Conservation (phyloP, 345 rosid species). For the Boechera divaricarpa region DNA sequence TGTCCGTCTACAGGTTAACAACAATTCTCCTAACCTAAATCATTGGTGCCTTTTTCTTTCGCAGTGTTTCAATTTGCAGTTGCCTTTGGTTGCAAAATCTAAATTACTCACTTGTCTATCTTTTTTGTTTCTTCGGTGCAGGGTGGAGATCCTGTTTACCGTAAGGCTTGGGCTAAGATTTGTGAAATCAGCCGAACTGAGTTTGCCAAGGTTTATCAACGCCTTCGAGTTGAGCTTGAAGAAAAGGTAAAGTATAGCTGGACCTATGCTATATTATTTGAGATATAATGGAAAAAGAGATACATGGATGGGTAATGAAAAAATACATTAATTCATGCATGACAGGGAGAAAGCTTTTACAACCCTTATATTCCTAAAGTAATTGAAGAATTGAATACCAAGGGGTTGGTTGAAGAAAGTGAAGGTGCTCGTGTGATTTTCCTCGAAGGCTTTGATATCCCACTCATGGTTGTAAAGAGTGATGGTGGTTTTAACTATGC, state of each 20-base stretch:
- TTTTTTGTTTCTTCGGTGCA: constrained; percentile 36
- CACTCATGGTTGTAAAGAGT: constrained; percentile 95
- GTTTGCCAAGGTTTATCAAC: constrained; percentile 77
- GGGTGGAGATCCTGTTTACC: constrained; percentile 87
- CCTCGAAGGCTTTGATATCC: constrained; percentile 75
- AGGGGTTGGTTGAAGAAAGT: constrained; percentile 85
- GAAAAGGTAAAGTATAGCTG: constrained; percentile 64
- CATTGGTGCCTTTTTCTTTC: constrained; percentile 12
- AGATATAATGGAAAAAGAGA: constrained; percentile 13
- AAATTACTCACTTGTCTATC: constrained; percentile 8
- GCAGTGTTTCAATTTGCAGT: constrained; percentile 10
- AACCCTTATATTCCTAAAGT: constrained; percentile 74
- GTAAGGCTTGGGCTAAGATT: constrained; percentile 81
- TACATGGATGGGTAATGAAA: constrained; percentile 13
- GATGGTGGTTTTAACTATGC: constrained; percentile 98
- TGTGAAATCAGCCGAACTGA: constrained; percentile 81
- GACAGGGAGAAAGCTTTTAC: constrained; percentile 97
- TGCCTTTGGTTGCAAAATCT: constrained; percentile 16
- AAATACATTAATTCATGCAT: constrained; percentile 33
- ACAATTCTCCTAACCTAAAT: background rate
- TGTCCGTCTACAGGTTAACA: constrained; percentile 86
- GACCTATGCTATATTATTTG: constrained; percentile 11
- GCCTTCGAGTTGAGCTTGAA: constrained; percentile 82
- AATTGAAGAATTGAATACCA: constrained; percentile 56
- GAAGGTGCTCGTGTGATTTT: constrained; percentile 92